Base-by-base conservation (phyloP, 2,329 filamentous ascomycete species). In the Ceratocystis papillata region DNA sequence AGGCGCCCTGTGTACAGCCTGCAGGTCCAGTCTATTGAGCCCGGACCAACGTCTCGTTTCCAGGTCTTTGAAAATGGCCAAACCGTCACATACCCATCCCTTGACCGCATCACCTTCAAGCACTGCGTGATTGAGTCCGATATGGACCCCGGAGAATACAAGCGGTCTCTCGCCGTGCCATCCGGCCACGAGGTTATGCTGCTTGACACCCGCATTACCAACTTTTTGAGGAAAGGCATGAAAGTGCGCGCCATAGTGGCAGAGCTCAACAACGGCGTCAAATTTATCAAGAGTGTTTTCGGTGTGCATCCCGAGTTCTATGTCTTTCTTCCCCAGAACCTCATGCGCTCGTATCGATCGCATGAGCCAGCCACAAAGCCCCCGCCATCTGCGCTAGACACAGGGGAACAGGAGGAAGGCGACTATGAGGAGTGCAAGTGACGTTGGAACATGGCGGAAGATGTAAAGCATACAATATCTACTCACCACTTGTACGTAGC, bases 311-410 rank as follows among this genome's bases (percentile, higher is more conserved):
- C 83, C 2, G 82, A 81, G 0, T 89, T 88, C 72, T 84, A 88
- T 72, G 81, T 78, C 0, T 83, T 84, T 66, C 76, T 91, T 30
- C 80, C 83, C 0, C 89, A 92, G 72, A 83, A 87, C 70, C 76
- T 88, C 69, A 88, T 92, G 86, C 71, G 79, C 25, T 74, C 79
- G 20, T 91, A 83, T 80, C 88, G 85, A 73, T 75, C 81, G 28
- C 86, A 86, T 0, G 72, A 72, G 2, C 70, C 70, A 0, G 77
- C 77, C 33, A 74, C 79, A 15, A 77, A 80, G 0, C 77, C 78
- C 2, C 75, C 78, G 1, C 79, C 77, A 2, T 82, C 79, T 0
- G 74, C 79, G 1, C 70, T 64, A n/a, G 53, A 55, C 10, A n/a
- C 37, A 25, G 48, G 20, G 33, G 28, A 59, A 4, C 17, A 59